Percentiles rank a stretch among this genome's conserved stretches.
These are phyloP conservation scores for Exidia glandulosa DNA, from an alignment of 768 basidiomycete species.

Conservation along the genomic window DNA sequence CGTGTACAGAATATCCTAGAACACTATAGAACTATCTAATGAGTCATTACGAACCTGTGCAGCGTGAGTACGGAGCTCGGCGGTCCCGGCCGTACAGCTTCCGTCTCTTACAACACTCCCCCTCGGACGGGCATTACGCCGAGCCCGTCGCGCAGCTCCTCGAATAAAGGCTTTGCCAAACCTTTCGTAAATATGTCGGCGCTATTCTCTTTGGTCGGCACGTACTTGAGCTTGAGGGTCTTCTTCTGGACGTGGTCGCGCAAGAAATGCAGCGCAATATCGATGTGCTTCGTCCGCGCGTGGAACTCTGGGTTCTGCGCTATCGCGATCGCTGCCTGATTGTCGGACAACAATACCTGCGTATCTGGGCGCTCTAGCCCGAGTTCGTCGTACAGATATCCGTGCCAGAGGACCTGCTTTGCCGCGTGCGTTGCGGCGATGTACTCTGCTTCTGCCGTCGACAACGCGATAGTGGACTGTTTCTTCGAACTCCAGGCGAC, in stretches of 20 bases:
- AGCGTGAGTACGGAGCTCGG: too few relatives aligned
- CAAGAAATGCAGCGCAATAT: conserved; percentile 23
- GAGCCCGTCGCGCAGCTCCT: too few relatives aligned
- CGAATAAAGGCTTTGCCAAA: background rate
- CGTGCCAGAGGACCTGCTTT: conserved; percentile 7
- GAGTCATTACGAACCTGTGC: too few relatives aligned
- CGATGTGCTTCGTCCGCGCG: conserved; percentile 24
- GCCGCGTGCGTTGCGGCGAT: conserved; percentile 13
- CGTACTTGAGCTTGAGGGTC: conserved; percentile 4
- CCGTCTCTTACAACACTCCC: too few relatives aligned
- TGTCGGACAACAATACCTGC: conserved; percentile 17
- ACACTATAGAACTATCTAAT: too few relatives aligned
- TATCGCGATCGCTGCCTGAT: conserved; percentile 20
- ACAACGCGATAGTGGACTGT: conserved; percentile 16
- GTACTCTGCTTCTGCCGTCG: conserved; percentile 19
- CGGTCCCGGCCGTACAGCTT: too few relatives aligned
- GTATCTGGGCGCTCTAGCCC: background rate
- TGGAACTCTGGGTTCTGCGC: conserved; percentile 18
- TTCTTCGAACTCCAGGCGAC: conserved; percentile 16
- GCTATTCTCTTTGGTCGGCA: conserved; percentile 7
- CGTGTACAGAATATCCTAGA: too few relatives aligned
- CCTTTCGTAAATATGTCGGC: conserved; percentile 16
- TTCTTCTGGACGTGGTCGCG: conserved; percentile 15
- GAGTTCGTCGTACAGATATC: conserved; percentile 6
- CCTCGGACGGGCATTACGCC: too few relatives aligned